Base-by-base conservation (phyloP, 75 land plant species). In the Azolla pinnata region DNA sequence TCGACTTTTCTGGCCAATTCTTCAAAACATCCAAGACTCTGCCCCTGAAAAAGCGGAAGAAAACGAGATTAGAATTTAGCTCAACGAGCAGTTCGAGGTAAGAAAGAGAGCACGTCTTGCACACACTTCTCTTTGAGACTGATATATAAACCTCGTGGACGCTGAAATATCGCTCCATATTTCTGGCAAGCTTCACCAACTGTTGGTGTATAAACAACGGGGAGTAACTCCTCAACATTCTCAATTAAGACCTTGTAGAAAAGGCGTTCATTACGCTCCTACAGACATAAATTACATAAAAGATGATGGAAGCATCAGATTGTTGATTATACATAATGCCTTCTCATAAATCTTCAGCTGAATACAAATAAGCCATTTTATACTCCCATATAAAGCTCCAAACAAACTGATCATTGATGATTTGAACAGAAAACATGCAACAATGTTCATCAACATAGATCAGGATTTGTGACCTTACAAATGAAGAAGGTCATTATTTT, bases 101-200 rank as follows among this genome's bases (percentile, higher is more conserved):
- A n/a, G n/a, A n/a, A n/a, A n/a, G n/a, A n/a, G n/a, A n/a, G n/a
- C n/a, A n/a, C n/a, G n/a, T n/a, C 20, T 35, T 45, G 23, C 7
- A 58, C 78, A 42, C 60, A 87, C 92, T 79, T 87, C 57, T 88
- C 95, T 29, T 88, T 82, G 61, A 85, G 63, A 68, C 90, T 88
- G 52, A 90, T 90, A 54, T 74, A 90, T 45, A 90, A 74, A 55
- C 96, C 96, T 67, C 78, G 96, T 33, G 96, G 84, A 31, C 73
- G 76, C 54, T 65, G 81, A 32, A 68, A 83, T 42, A 90, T 80
- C 52, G 71, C 57, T 1, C 96, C 87, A 65, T 78, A 85, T 58
- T 88, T 88, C 63, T 88, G 83, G 62, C 95, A 88, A 54, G 90
- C 90, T 62, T 88, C 95, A 18, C 96, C 96, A 49, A 83, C 90